Percentiles rank a stretch among this genome's conserved stretches.
Evolutionary conservation across 176 grass and related monocot genomes (phyloP).

Genomic region (Phragmites australis): DNA sequence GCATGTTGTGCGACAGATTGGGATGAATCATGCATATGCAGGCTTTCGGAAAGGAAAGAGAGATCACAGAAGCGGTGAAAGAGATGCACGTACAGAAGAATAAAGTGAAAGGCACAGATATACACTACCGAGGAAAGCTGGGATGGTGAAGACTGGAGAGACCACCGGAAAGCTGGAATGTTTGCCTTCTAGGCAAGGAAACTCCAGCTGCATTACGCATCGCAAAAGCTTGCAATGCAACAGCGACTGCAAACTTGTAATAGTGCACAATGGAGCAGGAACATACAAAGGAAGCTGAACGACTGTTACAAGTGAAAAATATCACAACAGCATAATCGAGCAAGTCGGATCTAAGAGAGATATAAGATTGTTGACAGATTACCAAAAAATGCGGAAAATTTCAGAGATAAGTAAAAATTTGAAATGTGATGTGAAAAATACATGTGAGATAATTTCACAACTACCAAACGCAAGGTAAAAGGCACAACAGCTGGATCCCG

Average conservation of each 20-base stretch:
- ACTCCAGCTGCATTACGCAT: not conserved
- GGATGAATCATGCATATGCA: not conserved
- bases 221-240: not conserved
- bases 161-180: not conserved
- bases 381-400: not conserved
- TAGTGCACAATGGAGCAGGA: not conserved
- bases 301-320: not conserved
- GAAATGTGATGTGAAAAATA: not conserved
- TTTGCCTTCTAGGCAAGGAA: slow-evolving; percentile 16
- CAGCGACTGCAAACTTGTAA: not conserved
- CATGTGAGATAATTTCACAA: slow-evolving; percentile 22
- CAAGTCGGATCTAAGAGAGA: not conserved
- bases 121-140: slow-evolving; percentile 21
- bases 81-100: not conserved
- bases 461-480: not conserved
- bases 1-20: not conserved
- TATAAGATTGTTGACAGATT: not conserved
- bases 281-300: not conserved
- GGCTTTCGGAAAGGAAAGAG: slow-evolving; percentile 35
- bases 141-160: not conserved
- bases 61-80: not conserved
- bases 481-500: not conserved
- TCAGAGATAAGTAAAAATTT: not conserved
- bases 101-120: not conserved
- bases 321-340: too few relatives aligned